Evolutionary conservation across 768 basidiomycete genomes (phyloP), one percentile per base, ranked within the genome.

Genomic region (Serendipita sp.): DNA sequence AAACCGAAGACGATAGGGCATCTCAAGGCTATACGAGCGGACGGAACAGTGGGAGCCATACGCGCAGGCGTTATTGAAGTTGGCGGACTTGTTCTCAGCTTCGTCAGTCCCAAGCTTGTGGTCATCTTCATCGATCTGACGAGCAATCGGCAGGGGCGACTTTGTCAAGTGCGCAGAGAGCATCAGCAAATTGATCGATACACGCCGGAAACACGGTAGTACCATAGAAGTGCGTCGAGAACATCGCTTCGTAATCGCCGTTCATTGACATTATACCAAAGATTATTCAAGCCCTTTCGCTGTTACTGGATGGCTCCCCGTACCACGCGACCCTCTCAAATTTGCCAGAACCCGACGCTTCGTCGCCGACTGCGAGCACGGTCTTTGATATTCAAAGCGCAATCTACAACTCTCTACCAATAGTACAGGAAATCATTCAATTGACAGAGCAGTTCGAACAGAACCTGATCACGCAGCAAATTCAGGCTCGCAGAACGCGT

Each of bases 151-250:
- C 69, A 92, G 93, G 3, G 75, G 81, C 44, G 93, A 98, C 70
- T 81, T 79, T 0, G 76, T 77, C 3, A 95, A 89, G 75, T 88
- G 86, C 66, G 92, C 89, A 1, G 89, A 92, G 72, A 77, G 79
- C 1, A 71, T 95, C 48, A 91, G 96, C 70, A 91, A 85, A 69
- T 74, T 90, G 35, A 75, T 97, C 15, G 79, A 83, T 3, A 72
- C 85, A 2, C 80, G 81, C 38, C 78, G 83, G 52, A 76, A 81
- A 52, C 77, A 83, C 66, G 89, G 88, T 3, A 41, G 41, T 41
- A 41, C 41, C 41, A 41, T 41, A 41, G 41, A 41, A 13, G 81
- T 81, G 3, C 77, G 78, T 32, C 71, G 75, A 65, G 80, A 91
- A 89, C 84, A 70, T 44, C 72, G 67, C 16, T n/a, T 35, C 8